Conservation (phyloP, 352 stramenopile genomes). For the Phytopythium oedochilum region DNA sequence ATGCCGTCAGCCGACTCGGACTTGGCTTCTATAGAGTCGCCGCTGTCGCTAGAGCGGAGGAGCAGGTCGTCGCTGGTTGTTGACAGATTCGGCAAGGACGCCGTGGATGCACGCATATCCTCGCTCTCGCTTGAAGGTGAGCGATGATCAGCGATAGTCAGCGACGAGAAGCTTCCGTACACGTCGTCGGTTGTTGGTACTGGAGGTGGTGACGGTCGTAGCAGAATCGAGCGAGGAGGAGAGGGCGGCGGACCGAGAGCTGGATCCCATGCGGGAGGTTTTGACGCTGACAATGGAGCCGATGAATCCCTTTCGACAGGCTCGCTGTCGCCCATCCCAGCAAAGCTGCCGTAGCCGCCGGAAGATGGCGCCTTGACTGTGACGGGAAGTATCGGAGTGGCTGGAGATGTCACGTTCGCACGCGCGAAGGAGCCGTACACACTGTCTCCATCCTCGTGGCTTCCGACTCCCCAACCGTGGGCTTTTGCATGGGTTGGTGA, state of each 20-base stretch:
- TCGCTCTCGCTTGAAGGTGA: not conserved
- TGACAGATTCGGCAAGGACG: slow-evolving; percentile 1
- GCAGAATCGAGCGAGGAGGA: slow-evolving; percentile 9
- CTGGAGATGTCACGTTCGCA: slow-evolving; percentile 12
- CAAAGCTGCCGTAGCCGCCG: slow-evolving; percentile 23
- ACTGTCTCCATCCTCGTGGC: not conserved
- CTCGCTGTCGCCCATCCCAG: slow-evolving; percentile 1
- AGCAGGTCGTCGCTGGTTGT: not conserved
- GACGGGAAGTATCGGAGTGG: not conserved
- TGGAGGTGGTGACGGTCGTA: not conserved
- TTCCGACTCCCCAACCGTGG: not conserved
- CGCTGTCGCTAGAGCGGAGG: not conserved
- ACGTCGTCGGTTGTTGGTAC: slow-evolving; percentile 3
- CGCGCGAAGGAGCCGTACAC: slow-evolving; percentile 27
- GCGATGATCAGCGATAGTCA: slow-evolving; percentile 11
- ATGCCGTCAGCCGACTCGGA: not conserved
- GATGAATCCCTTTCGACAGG: slow-evolving; percentile 5
- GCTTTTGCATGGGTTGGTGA: slow-evolving; percentile 3
- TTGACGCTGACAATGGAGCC: not conserved
- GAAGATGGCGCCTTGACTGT: not conserved
- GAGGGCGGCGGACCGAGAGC: slow-evolving; percentile 16
- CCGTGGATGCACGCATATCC: not conserved
- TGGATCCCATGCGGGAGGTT: slow-evolving; percentile 2
- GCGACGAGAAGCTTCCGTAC: slow-evolving; percentile 32
- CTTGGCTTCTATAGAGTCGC: not conserved